Evolutionary conservation across 305 asterid genomes (phyloP).

Genomic region (Fraxinus paxiana): DNA sequence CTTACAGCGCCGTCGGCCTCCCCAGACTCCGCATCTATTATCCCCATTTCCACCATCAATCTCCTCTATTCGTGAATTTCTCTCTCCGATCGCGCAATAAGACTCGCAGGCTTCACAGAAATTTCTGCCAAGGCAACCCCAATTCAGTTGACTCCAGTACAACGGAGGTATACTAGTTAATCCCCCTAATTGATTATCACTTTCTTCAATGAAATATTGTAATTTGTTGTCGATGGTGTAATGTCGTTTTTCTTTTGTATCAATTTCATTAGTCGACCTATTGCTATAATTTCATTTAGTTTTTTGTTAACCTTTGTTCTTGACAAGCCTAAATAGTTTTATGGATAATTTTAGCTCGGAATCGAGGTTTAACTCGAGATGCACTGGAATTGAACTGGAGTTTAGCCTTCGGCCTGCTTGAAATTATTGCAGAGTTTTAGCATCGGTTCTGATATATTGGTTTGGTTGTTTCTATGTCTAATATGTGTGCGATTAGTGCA

Average conservation of each 20-base stretch:
- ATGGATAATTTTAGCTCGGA: neutral
- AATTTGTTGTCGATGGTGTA: neutral
- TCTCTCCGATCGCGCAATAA: slow-evolving; percentile 27
- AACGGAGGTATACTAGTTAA: slow-evolving; percentile 28
- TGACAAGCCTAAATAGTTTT: neutral
- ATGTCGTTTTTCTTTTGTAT: neutral
- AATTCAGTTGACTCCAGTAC: slow-evolving; percentile 34
- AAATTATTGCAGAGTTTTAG: neutral
- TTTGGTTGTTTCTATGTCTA: neutral
- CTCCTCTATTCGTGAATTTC: slow-evolving; percentile 30
- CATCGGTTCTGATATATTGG: neutral
- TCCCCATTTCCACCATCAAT: slow-evolving; percentile 25
- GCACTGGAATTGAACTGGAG: neutral
- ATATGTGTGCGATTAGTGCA: slow-evolving; percentile 22
- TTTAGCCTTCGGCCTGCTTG: neutral
- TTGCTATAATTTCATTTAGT: neutral
- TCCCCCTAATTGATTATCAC: neutral
- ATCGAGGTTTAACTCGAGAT: neutral
- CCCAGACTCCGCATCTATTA: slow-evolving; percentile 33
- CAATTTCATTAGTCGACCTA: neutral
- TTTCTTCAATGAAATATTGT: slow-evolving; percentile 3
- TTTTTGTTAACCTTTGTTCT: neutral
- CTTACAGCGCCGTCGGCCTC: slow-evolving; percentile 43
- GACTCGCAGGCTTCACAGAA: slow-evolving; percentile 25
- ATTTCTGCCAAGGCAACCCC: slow-evolving; percentile 39